Conservation (phyloP, 805 yeast genomes). For the Metschnikowia lachancei region DNA sequence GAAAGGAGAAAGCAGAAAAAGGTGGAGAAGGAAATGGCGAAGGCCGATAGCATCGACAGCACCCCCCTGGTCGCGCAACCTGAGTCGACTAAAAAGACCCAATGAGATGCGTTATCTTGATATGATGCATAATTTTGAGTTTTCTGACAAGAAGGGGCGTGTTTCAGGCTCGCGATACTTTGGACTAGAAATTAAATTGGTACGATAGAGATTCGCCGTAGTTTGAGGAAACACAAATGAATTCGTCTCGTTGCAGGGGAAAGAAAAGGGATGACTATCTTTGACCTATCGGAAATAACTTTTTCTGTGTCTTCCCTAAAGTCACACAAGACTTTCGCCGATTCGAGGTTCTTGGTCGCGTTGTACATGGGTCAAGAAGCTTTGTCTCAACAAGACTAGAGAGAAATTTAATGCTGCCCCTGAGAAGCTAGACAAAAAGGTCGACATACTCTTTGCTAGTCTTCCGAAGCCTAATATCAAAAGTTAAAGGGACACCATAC, state of each 20-base stretch:
- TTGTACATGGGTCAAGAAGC: not conserved
- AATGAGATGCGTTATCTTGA: not conserved
- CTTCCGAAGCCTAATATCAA: not conserved
- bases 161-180: not conserved
- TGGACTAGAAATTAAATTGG: not conserved
- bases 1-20: slow-evolving; percentile 14
- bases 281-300: no score
- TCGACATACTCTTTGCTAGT: not conserved
- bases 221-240: no score
- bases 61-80: not conserved
- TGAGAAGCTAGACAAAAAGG: not conserved
- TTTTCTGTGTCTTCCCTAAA: no score
- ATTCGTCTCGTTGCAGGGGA: no score
- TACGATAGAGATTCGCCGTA: no score
- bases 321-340: no score
- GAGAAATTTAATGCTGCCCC: not conserved
- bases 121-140: no score
- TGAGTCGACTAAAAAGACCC: not conserved
- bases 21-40: slow-evolving; percentile 4
- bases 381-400: not conserved
- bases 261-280: no score
- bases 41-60: slow-evolving; percentile 1
- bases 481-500: not conserved
- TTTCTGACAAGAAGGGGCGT: not conserved
- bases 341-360: no score